Evolutionary conservation across 768 basidiomycete genomes (phyloP), one percentile per base, ranked within the genome.

Genomic region (Coprinopsis sp.): DNA sequence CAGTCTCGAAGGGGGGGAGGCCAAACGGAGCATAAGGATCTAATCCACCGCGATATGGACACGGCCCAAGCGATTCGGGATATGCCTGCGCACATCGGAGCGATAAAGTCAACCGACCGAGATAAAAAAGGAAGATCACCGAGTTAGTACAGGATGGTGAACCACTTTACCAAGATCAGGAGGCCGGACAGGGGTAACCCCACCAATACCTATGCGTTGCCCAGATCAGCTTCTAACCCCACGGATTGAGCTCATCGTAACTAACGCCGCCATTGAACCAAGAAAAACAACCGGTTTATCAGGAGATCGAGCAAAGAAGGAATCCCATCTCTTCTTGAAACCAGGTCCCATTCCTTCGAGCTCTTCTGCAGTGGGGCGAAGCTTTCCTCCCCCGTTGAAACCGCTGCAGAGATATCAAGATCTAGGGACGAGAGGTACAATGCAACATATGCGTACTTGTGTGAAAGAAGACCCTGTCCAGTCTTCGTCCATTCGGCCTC

Each of bases 281-380:
- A 79, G 55, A 34, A 71, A 64, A 49, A 75, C 54, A 3, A 78
- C 73, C 8, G 80, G 71, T 54, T 82, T 83, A 54, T 84, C 83
- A 0, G 75, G 73, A 2, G 66, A 68, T 22, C 66, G 61, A 21
- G 61, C 71, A 33, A 77, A 83, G 57, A 73, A 77, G 11, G 61
- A 57, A 6, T 70, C 60, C 82, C 81, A 82, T 33, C 69, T 62
- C 19, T 63, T 38, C 22, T 66, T 56, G 54, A 83, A 84, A 4
- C 58, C 67, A 6, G 75, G 68, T 8, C 74, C 74, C 28, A 84
- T 61, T n/a, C 66, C 66, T 38, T 70, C 64, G 19, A 81, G 64
- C 33, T 84, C 82, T 4, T 67, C 64, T 3, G 54, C 53, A 13
- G 60, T 71, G 3, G 82, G 82, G 21, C 83, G 69, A 12, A 81